Evolutionary conservation across 495 filamentous ascomycete species (phyloP).

Genomic region (Aspergillus cristatus): DNA sequence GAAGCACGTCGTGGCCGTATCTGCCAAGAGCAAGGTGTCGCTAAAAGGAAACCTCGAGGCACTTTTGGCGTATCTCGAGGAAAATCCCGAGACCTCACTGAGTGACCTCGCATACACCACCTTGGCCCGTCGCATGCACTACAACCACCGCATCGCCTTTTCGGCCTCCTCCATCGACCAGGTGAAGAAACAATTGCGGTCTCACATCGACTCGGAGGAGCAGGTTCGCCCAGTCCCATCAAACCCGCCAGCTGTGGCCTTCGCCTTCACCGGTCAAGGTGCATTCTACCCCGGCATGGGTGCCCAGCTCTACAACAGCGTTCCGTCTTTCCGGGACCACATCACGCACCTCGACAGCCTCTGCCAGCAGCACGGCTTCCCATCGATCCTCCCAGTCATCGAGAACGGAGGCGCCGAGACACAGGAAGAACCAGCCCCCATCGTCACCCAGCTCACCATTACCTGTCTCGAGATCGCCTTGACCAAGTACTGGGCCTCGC

Average conservation of each 20-base stretch:
- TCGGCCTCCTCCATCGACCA: slow-evolving; percentile 2
- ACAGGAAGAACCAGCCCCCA: no score
- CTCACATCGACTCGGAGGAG: neutral
- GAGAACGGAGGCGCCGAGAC: slow-evolving; percentile 10
- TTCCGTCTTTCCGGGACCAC: slow-evolving; percentile 12
- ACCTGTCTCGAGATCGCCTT: slow-evolving; percentile 70
- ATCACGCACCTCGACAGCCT: slow-evolving; percentile 20
- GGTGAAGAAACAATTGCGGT: neutral
- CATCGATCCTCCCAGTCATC: slow-evolving; percentile 32
- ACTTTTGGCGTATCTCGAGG: slow-evolving; percentile 37
- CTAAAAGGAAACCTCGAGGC: slow-evolving; percentile 20
- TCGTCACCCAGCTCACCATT: slow-evolving; percentile 63
- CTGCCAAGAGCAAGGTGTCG: slow-evolving; percentile 18
- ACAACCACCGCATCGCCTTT: slow-evolving; percentile 40
- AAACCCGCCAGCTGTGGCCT: slow-evolving; percentile 30
- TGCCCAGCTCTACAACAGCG: slow-evolving; percentile 15
- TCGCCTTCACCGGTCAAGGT: slow-evolving; percentile 66
- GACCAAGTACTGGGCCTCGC: slow-evolving; percentile 60
- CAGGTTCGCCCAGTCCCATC: neutral
- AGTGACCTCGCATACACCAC: slow-evolving; percentile 59
- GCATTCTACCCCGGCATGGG: slow-evolving; percentile 36
- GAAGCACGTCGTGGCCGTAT: slow-evolving; percentile 15
- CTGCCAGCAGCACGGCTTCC: slow-evolving; percentile 18
- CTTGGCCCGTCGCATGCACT: slow-evolving; percentile 62
- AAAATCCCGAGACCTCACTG: slow-evolving; percentile 35